Evolutionary conservation across 148 eudicot genomes (phyloP).

Genomic region (Rhododendron simsii): DNA sequence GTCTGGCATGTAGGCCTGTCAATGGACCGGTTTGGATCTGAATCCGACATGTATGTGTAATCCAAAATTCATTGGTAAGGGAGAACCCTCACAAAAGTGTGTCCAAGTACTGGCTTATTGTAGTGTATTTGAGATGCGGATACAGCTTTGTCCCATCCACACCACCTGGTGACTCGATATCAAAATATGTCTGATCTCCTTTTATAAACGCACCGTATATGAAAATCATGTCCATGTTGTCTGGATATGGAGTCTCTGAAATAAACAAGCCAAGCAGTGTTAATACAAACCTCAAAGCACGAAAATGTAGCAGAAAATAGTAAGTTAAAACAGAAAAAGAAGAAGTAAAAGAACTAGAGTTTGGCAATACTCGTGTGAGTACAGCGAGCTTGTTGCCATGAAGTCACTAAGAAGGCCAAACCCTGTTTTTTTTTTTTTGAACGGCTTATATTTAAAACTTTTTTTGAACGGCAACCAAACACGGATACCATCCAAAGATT

Average conservation of each 20-base stretch:
- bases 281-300: background rate
- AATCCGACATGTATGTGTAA: background rate
- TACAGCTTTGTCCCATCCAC: conserved; percentile 69
- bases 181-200: conserved; percentile 80
- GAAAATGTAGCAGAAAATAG: background rate
- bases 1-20: background rate
- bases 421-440: background rate
- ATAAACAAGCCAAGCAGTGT: background rate
- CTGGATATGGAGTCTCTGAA: conserved; percentile 74
- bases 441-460: too few species aligned
- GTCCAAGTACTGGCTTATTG: conserved; percentile 54
- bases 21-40: too few species aligned
- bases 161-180: conserved; percentile 51
- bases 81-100: conserved; percentile 21
- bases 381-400: background rate
- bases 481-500: background rate
- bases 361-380: background rate
- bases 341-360: background rate
- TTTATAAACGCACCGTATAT: conserved; percentile 68
- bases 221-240: conserved; percentile 53
- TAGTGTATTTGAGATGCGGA: conserved; percentile 56
- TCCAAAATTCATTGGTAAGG: background rate
- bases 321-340: background rate
- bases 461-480: background rate
- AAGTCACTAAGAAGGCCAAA: background rate